Evolutionary conservation across 768 basidiomycete genomes (phyloP).

Genomic region (Phanerochaete sordida): DNA sequence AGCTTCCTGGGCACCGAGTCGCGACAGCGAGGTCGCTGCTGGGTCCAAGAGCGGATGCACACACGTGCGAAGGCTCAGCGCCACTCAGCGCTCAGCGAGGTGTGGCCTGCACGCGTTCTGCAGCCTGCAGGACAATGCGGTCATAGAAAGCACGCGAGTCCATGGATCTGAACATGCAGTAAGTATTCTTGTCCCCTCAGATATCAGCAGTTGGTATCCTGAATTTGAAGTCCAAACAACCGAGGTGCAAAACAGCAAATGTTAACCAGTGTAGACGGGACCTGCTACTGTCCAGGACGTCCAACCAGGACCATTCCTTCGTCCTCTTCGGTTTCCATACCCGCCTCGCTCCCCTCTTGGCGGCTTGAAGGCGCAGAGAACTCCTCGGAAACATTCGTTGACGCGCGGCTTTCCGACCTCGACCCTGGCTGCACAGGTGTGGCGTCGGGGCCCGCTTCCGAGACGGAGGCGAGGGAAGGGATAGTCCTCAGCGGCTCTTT

Average conservation of each 20-base stretch:
- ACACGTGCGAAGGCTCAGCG: too few relatives aligned
- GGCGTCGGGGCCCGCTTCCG: constrained; percentile 3
- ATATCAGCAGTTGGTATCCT: too few relatives aligned
- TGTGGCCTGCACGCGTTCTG: too few relatives aligned
- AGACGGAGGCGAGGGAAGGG: background rate
- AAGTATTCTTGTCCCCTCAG: too few relatives aligned
- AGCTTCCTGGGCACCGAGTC: too few relatives aligned
- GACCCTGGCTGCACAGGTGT: constrained; percentile 6
- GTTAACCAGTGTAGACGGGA: background rate
- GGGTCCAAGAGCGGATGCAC: too few relatives aligned
- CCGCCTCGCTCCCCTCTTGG: constrained; percentile 55
- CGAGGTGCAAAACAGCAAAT: background rate
- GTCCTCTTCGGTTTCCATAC: constrained; percentile 77
- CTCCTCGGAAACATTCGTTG: constrained; percentile 27
- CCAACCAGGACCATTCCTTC: constrained; percentile 81
- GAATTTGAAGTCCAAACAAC: too few relatives aligned
- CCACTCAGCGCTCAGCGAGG: too few relatives aligned
- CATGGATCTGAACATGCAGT: too few relatives aligned
- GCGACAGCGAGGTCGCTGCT: too few relatives aligned
- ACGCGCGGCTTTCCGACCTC: constrained; percentile 26
- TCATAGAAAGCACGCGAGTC: too few relatives aligned
- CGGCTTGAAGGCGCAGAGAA: constrained; percentile 29
- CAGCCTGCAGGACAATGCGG: too few relatives aligned
- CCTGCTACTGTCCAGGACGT: constrained; percentile 36
- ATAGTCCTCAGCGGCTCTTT: background rate